phyloP scores from a whole-genome alignment of 1,284 basidiomycete species.

The Ceratobasidium sp. region DNA sequence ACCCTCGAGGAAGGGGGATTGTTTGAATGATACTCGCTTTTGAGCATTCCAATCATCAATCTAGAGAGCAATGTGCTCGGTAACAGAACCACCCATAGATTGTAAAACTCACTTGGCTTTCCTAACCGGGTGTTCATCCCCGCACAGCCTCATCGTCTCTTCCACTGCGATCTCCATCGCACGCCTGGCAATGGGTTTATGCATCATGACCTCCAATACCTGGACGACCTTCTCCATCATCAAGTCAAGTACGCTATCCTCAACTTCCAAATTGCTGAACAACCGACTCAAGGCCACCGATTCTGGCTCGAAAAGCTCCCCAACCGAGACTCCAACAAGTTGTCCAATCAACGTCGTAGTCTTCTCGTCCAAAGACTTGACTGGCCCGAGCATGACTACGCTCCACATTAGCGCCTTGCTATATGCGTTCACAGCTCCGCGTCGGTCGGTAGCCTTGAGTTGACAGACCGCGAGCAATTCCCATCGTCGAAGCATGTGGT shows the following conservation, averaged over 20 bases:
- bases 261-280: constrained; percentile 42
- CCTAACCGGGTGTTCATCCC: constrained; percentile 44
- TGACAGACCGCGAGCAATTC: constrained; percentile 48
- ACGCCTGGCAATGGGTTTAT: constrained; percentile 22
- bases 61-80: constrained; percentile 1
- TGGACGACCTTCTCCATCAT: constrained; percentile 43
- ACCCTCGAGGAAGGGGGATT: neutral
- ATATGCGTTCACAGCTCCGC: constrained; percentile 8
- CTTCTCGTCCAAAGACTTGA: constrained; percentile 23
- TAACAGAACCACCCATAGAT: neutral
- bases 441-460: constrained; percentile 43
- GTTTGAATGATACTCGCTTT: constrained; percentile 29
- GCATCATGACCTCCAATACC: constrained; percentile 43
- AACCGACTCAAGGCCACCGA: constrained; percentile 2
- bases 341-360: constrained; percentile 39
- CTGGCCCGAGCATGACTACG: neutral
- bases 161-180: constrained; percentile 20
- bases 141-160: constrained; percentile 19
- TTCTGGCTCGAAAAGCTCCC: constrained; percentile 40
- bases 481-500: constrained; percentile 44
- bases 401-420: constrained; percentile 18
- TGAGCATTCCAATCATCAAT: constrained; percentile 37
- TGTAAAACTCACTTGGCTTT: constrained; percentile 40
- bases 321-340: constrained; percentile 45
- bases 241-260: constrained; percentile 42